These are phyloP conservation scores for Cystobasidium tubakii DNA, from an alignment of 768 basidiomycete species.

Conservation along the genomic window DNA sequence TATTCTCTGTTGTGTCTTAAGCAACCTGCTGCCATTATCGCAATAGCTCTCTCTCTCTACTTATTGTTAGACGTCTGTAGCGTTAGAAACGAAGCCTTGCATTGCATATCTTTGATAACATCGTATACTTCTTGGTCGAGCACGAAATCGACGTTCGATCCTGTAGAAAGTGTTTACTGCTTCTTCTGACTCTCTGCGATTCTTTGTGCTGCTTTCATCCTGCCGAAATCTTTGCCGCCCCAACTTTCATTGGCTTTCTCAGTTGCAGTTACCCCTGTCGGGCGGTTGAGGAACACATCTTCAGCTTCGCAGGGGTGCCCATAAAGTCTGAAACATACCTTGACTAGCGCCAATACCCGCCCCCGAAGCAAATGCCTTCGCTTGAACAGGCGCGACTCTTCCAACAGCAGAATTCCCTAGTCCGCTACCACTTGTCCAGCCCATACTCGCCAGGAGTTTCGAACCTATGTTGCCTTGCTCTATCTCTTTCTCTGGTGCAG, in stretches of 20 bases:
- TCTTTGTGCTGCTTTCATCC: conserved; percentile 13
- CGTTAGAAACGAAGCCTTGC: background rate
- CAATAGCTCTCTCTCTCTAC: too few species aligned
- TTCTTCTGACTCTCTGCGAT: conserved; percentile 7
- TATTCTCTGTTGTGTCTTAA: too few species aligned
- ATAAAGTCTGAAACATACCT: conserved; percentile 56
- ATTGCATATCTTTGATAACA: background rate
- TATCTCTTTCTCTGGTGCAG: conserved; percentile 62
- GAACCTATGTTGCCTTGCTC: conserved; percentile 85
- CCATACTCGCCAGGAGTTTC: conserved; percentile 93
- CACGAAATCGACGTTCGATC: too few species aligned
- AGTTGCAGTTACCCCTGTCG: conserved; percentile 8
- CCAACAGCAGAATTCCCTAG: conserved; percentile 77
- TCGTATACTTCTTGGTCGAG: too few species aligned
- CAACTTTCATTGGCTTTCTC: conserved; percentile 19
- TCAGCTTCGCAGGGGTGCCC: too few species aligned
- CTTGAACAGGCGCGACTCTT: conserved; percentile 78
- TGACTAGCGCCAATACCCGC: conserved; percentile 87
- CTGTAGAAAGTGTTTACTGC: background rate
- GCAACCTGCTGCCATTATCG: too few species aligned
- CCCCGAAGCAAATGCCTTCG: conserved; percentile 69
- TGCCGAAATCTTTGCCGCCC: conserved; percentile 15
- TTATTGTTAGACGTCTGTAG: background rate
- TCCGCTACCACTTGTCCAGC: conserved; percentile 86
- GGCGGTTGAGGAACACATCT: background rate